Evolutionary conservation across 768 basidiomycete species (phyloP), one percentile per base, ranked within the genome.

Genomic region (Collybiopsis luxurians): DNA sequence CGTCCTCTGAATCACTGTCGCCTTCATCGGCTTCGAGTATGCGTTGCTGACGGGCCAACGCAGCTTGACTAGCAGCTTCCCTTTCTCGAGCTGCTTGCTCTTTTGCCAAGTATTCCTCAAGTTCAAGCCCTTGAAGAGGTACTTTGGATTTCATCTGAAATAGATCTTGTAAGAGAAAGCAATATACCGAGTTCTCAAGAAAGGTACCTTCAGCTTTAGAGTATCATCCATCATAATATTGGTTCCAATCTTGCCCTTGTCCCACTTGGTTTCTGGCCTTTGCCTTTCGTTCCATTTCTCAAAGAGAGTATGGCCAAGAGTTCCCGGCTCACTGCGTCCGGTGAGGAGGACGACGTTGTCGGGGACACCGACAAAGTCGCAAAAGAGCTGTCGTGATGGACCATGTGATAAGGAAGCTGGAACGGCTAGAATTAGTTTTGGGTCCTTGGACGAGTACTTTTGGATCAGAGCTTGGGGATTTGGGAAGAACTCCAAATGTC

Each of bases 11-110:
- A 56, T 89, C 92, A 34, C 82, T 88, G 44, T 92, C 92, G 57
- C 87, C 94, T 66, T 94, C 94, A 66, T 96, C 95, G 0, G 95
- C 96, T 73, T 98, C 95, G 21, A 97, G 81, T 78, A 97, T 87
- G 31, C 90, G 84, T 63, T 92, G 90, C 53, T 86, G 88, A 31
- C 94, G 86, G 15, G 82, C 90, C 49, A 90, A 75, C 0, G 87
- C 87, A 3, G 92, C 95, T 72, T 93, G 88, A 46, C 92, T 86
- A 0, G 90, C 92, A 0, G 87, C 90, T 63, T 91, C 90, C 62
- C 87, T 89, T 66, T 97, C 95, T 65, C 86, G 89, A 24, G 75
- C 83, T 2, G 78, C 77, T 17, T 86, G 85, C 67, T 96, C 90
- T 61, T 85, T 89, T 52, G 84, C 84, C 40, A 90, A 78, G 69